phyloP scores from a whole-genome alignment of 345 rosid genomes.

The Rubroshorea leprosula region DNA sequence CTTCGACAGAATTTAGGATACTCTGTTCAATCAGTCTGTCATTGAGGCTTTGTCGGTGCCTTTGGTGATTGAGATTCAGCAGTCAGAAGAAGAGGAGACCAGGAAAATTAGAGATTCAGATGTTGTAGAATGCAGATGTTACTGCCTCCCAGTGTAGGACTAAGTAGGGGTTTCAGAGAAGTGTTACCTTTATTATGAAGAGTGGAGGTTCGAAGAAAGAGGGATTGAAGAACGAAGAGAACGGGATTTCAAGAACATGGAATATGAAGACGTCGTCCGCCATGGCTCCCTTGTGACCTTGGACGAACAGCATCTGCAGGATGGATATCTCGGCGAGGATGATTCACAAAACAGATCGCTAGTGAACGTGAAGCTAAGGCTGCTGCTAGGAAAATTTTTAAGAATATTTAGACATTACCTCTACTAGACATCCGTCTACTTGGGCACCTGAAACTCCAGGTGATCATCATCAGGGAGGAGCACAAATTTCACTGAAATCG shows the following conservation, averaged over 20 bases:
- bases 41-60: conserved; percentile 75
- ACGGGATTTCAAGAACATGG: conserved; percentile 77
- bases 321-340: conserved; percentile 38
- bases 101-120: conserved; percentile 42
- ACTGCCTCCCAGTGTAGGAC: conserved; percentile 34
- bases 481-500: not conserved
- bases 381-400: conserved; percentile 84
- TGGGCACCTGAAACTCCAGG: conserved; percentile 23
- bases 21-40: conserved; percentile 71
- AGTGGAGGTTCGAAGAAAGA: conserved; percentile 28
- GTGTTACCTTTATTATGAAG: conserved; percentile 17
- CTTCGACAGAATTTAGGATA: conserved; percentile 84
- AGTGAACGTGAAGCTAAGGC: conserved; percentile 82
- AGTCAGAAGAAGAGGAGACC: conserved; percentile 42
- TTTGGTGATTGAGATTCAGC: conserved; percentile 51
- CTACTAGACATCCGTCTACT: conserved; percentile 37
- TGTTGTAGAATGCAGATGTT: conserved; percentile 58
- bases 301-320: conserved; percentile 54
- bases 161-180: conserved; percentile 2
- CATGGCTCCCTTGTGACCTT: conserved; percentile 64
- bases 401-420: conserved; percentile 50
- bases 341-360: conserved; percentile 52
- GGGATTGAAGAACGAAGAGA: conserved; percentile 17
- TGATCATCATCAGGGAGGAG: not conserved
- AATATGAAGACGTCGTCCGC: conserved; percentile 91